Evolutionary conservation across 805 yeast species (phyloP).

Genomic region (Cephaloascus fragrans): DNA sequence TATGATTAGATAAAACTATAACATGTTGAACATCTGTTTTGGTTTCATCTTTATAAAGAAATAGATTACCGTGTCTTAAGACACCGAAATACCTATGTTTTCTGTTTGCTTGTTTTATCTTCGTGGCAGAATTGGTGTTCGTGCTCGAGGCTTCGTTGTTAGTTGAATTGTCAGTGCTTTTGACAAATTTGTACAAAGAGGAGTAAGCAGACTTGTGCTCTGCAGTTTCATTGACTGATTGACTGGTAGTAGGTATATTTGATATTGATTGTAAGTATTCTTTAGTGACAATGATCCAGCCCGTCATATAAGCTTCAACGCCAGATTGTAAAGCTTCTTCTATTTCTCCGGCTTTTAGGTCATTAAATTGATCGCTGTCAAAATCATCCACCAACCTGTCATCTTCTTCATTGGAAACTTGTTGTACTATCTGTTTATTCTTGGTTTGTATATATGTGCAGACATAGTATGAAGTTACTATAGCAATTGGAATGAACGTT

Average conservation of each 20-base stretch:
- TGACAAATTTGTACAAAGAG: constrained; percentile 49
- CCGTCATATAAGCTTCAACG: constrained; percentile 51
- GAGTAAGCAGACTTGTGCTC: constrained; percentile 49
- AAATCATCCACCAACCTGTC: constrained; percentile 10
- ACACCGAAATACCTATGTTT: constrained; percentile 62
- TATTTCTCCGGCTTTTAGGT: constrained; percentile 51
- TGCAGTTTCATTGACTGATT: constrained; percentile 25
- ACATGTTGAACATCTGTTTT: constrained; percentile 66
- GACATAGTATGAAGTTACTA: constrained; percentile 27
- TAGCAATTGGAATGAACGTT: constrained; percentile 60
- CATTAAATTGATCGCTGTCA: constrained; percentile 14
- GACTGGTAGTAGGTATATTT: constrained; percentile 39
- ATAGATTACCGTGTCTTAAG: constrained; percentile 78
- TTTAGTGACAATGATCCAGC: constrained; percentile 80
- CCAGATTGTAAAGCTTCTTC: constrained; percentile 55
- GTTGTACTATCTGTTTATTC: constrained; percentile 9
- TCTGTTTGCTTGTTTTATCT: constrained; percentile 27
- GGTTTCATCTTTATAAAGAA: constrained; percentile 67
- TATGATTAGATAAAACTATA: constrained; percentile 59
- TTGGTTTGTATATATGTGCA: constrained; percentile 21
- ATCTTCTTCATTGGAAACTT: constrained; percentile 10
- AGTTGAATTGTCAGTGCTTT: constrained; percentile 12
- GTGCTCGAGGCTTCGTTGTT: constrained; percentile 3
- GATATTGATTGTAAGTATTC: constrained; percentile 39
- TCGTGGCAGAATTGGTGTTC: constrained; percentile 10